Base-by-base conservation (phyloP, 345 rosid genomes). In the Psidium guajava region DNA sequence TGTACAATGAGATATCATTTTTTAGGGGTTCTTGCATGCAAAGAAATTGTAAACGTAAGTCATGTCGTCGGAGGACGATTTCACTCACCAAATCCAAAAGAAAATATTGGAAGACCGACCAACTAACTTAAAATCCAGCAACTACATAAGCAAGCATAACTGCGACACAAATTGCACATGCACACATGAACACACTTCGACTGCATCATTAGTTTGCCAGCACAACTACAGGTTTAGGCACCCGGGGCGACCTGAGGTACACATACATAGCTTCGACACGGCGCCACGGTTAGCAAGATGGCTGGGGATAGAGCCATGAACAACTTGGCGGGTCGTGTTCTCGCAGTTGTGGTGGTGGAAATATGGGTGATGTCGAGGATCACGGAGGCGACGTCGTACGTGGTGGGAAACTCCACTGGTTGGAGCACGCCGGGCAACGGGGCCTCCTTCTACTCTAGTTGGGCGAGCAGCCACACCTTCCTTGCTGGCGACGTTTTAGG, bases 391-490 rank as follows among this genome's bases (percentile, higher is more conserved):
- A 59, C 64, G 11, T 54, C 11, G 6, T 25, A 87, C 52, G 53
- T 55, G 2, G 95, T 93, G 2, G 95, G 94, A 61, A 92, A 28
- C 82, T 9, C 50, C 44, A 11, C 22, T 27, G 92, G 91, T 0
- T 93, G 94, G 95, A 16, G 0, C 57, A 21, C 8, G 20, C 91
- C 91, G 80, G 1, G 82, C 0, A 84, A 53, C 44, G 83, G 83
- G 50, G 1, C 42, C 61, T 61, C 64, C 80, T 81, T 86, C 40
- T 92, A 90, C 53, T 21, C 89, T 11, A 32, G 18, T 77, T 92
- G 94, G 94, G 86, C 88, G 20, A 49, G 86, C 24, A 25, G 50
- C 27, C 20, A 61, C n/a, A 32, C 14, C 82, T 92, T 92, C 73
- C 22, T 4, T 3, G 86, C 90, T 9, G 88, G 89, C 3, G 92